Percentiles rank a stretch among this genome's conserved stretches.
phyloP scores from a whole-genome alignment of 2,329 filamentous ascomycete species.

The Colletotrichum truncatum region DNA sequence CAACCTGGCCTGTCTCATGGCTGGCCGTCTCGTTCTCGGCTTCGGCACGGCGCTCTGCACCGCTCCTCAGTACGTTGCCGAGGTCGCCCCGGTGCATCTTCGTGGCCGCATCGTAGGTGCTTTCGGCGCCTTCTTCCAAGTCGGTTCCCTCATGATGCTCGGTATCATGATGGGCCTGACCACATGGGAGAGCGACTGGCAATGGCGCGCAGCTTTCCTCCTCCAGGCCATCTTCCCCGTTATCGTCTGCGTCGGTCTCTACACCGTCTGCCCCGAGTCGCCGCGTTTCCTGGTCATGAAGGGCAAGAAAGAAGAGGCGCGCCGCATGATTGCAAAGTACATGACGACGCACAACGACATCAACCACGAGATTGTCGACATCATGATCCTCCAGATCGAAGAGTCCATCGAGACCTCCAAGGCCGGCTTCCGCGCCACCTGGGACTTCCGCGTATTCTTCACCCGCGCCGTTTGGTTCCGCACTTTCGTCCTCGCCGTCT shows the following conservation, averaged over 20 bases:
- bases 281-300: constrained; percentile 50
- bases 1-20: constrained; percentile 50
- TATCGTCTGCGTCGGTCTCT: constrained; percentile 42
- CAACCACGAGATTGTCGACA: constrained; percentile 50
- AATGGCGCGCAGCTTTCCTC: constrained; percentile 50
- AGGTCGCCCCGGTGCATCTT: constrained; percentile 38
- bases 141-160: constrained; percentile 51
- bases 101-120: constrained; percentile 55
- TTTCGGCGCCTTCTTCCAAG: constrained; percentile 56
- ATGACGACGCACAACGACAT: constrained; percentile 50
- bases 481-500: constrained; percentile 52
- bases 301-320: constrained; percentile 45
- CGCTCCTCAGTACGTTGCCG: constrained; percentile 39
- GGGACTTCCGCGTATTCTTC: constrained; percentile 57
- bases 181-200: constrained; percentile 45
- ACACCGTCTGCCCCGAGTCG: constrained; percentile 49
- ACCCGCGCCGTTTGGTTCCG: constrained; percentile 52
- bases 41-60: constrained; percentile 51
- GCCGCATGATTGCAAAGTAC: constrained; percentile 43
- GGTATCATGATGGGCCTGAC: constrained; percentile 52
- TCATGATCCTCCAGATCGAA: constrained; percentile 53
- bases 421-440: constrained; percentile 46
- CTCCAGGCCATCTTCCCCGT: constrained; percentile 52
- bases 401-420: constrained; percentile 50
- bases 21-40: constrained; percentile 64